Conservation (phyloP, 192 early-diverging fungal genomes). For the Rhizophagus prolifer region DNA sequence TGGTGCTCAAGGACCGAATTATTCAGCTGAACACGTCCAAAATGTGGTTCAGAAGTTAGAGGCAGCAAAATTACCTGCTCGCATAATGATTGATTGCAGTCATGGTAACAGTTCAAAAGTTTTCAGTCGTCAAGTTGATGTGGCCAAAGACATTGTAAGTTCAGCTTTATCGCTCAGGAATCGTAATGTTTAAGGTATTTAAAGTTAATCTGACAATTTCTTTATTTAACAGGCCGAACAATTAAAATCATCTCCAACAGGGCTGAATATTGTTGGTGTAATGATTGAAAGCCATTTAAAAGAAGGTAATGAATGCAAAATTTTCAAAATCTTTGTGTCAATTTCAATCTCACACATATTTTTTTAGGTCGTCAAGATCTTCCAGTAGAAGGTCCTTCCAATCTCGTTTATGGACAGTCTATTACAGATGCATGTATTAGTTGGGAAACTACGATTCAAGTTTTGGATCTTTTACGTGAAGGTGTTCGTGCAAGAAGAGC, state of each 20-base stretch:
- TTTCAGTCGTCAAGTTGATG: constrained; percentile 79
- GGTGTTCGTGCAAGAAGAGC: constrained; percentile 69
- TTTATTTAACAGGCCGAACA: constrained; percentile 14
- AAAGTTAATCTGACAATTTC: background rate
- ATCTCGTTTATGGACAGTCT: constrained; percentile 81
- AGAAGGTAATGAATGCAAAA: constrained; percentile 58
- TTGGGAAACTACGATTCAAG: constrained; percentile 84
- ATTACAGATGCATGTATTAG: constrained; percentile 93
- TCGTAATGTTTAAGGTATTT: background rate
- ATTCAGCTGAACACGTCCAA: constrained; percentile 69
- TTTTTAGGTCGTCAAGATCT: constrained; percentile 62
- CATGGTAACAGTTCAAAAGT: constrained; percentile 94
- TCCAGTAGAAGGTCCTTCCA: constrained; percentile 68
- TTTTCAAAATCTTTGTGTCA: background rate
- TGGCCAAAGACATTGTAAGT: constrained; percentile 54
- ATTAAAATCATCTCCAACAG: constrained; percentile 33
- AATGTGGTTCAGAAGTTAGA: constrained; percentile 55
- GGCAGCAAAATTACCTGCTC: constrained; percentile 55
- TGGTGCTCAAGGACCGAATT: constrained; percentile 86
- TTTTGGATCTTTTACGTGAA: constrained; percentile 70
- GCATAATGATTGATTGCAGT: constrained; percentile 93
- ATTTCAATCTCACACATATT: background rate
- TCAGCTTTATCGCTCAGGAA: background rate
- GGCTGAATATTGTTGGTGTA: constrained; percentile 83
- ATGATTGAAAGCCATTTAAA: constrained; percentile 95